Evolutionary conservation across 495 filamentous ascomycete species (phyloP).

Genomic region (Penicillium canariense): DNA sequence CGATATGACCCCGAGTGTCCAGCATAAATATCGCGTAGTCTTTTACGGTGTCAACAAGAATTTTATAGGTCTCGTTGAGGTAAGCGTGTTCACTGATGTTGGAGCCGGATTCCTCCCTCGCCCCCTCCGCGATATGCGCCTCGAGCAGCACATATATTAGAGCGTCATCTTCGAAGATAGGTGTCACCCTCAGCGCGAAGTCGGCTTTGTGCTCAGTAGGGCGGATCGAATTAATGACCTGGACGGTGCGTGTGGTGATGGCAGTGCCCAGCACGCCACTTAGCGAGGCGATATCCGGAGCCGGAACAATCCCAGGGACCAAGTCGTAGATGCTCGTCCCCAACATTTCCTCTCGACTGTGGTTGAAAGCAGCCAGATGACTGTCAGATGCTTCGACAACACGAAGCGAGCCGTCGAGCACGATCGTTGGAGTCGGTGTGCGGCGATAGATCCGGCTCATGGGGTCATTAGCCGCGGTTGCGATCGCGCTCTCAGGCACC

Average conservation of each 20-base stretch:
- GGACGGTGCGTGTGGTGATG: constrained; percentile 32
- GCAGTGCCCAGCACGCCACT: constrained; percentile 46
- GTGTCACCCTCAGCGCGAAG: constrained; percentile 47
- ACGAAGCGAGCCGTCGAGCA: constrained; percentile 46
- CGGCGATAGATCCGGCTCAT: constrained; percentile 44
- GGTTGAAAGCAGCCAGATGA: constrained; percentile 39
- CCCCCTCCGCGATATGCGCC: constrained; percentile 33
- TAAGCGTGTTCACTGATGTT: constrained; percentile 39
- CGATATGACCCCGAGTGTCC: constrained; percentile 55
- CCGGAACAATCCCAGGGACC: constrained; percentile 33
- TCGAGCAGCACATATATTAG: constrained; percentile 51
- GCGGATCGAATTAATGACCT: constrained; percentile 32
- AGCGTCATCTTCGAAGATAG: constrained; percentile 46
- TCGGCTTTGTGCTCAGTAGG: constrained; percentile 21
- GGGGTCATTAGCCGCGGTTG: constrained; percentile 5
- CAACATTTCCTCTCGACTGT: constrained; percentile 38
- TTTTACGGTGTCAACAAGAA: constrained; percentile 61
- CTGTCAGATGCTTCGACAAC: constrained; percentile 51
- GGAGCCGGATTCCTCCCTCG: constrained; percentile 6
- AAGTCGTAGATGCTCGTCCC: constrained; percentile 43
- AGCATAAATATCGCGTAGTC: constrained; percentile 70
- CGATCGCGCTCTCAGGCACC: not conserved
- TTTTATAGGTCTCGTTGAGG: constrained; percentile 59
- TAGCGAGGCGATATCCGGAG: constrained; percentile 36
- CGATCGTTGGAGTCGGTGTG: constrained; percentile 49